Base-by-base conservation (phyloP, 805 yeast species). In the Lipomyces starkeyi region DNA sequence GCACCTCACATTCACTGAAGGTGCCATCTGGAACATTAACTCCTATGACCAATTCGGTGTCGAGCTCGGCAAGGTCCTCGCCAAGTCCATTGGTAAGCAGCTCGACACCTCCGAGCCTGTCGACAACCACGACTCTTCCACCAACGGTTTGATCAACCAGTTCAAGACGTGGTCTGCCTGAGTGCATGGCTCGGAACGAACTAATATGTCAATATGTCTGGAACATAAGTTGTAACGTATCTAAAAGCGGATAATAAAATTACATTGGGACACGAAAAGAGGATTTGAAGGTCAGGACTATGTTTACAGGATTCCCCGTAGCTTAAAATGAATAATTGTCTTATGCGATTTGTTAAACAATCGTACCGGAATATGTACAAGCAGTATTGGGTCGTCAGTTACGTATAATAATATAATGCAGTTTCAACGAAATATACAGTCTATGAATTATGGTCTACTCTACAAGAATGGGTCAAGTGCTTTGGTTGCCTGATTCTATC, bases 31-130 rank as follows among this genome's bases (percentile, higher is more conserved):
- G 99, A 95, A 96, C 87, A 93, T 95, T 85, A 95, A 95, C 88
- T 94, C 98, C 22, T 95, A 92, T 79, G 99, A 95, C 85, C 99
- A 95, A 85, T 95, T 98, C 97, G 99, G 99, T 82, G 99, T 95
- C 77, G 99, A 95, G 84, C 90, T 95, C 76, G 99, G 99, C 80
- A 95, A 95, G 84, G 96, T 90, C 63, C 87, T 95, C 79, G 99
- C 99, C 78, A 95, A 95, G 88, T 95, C 86, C 68, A 94, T 95
- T 77, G 94, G 96, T 76, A 86, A 86, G 76, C 98, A 95, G 83
- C 88, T 95, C 78, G 91, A 90, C 75, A 86, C 85, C 78, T 76
- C 82, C 37, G 78, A 80, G 58, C 80, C 82, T 64, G 88, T 90
- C 65, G 78, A 82, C 47, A 78, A 87, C 69, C 99, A 95, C 81